phyloP scores from a whole-genome alignment of 345 rosid genomes.

The Boechera retrofracta region DNA sequence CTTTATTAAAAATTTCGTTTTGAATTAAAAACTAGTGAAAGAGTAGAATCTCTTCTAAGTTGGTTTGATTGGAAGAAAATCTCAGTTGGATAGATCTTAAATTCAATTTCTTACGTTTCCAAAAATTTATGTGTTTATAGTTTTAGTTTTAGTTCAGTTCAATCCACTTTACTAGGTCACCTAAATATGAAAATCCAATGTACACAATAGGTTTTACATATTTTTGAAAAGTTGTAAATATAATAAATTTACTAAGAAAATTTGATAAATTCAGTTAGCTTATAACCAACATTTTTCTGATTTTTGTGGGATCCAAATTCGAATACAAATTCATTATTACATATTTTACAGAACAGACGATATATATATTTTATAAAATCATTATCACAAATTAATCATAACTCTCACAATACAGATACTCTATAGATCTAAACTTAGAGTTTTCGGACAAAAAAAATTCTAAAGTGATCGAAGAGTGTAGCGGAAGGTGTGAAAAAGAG shows the following conservation, averaged over 20 bases:
- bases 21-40: not conserved
- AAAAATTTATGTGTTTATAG: not conserved
- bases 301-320: not conserved
- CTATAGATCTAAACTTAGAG: not conserved
- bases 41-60: slow-evolving; percentile 22
- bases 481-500: slow-evolving; percentile 20
- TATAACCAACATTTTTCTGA: not conserved
- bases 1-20: not conserved
- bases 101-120: slow-evolving; percentile 6
- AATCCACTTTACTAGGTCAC: not conserved
- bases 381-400: not conserved
- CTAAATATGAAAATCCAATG: not conserved
- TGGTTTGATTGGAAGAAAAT: slow-evolving; percentile 5
- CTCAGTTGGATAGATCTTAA: not conserved
- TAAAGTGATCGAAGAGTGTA: slow-evolving; percentile 1
- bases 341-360: no score
- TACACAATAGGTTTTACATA: not conserved
- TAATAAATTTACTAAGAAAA: not conserved
- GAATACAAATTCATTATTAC: not conserved
- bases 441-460: not conserved
- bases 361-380: not conserved
- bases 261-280: not conserved
- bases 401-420: not conserved
- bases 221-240: not conserved
- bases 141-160: not conserved